Base-by-base conservation (phyloP, 345 rosid species). In the Cardamine chenopodiifolia region DNA sequence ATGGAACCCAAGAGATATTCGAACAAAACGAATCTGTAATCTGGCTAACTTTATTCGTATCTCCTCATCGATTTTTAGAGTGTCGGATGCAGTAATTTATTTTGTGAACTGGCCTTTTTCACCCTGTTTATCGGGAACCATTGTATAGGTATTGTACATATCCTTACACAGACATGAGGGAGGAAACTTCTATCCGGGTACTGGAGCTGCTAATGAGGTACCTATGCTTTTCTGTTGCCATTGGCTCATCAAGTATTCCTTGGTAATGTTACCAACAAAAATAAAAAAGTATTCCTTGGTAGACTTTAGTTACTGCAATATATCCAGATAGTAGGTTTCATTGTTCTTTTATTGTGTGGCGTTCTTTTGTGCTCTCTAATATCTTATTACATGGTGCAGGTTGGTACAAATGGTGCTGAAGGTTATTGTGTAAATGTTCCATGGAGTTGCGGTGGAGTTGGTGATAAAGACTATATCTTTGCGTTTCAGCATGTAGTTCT, bases 1-100 rank as follows among this genome's bases (percentile, higher is more conserved):
- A 95, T 85, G 98, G 98, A 52, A 90, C 97, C 9, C 99, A 92
- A 85, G 98, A 95, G 80, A 90, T 95, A 71, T 92, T 95, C 79
- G 90, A 90, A 53, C 84, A 80, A 66, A 90, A 84, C 83, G 90
- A 88, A 84, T 89, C 92, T 75, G 98, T 95, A 80, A 79, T 96
- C 80, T 80, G 49, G 59, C 64, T 71, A 58, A 70, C 49, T 58
- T 29, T 25, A 22, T 53, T 39, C n/a, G 32, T 47, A 32, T 34
- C 50, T 48, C 26, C 37, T 14, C 68, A n/a, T 58, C 0, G 15
- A 11, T 47, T 55, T 63, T 63, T 62, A 45, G 19, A 47, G 26
- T 78, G 56, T 47, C 42, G 50, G 76, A 68, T 74, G 66, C 67
- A 23, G 40, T 65, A 44, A 57, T 31, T 12, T 54, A 23, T 55